Conservation (phyloP, 345 rosid species). For the Boechera retrofracta region DNA sequence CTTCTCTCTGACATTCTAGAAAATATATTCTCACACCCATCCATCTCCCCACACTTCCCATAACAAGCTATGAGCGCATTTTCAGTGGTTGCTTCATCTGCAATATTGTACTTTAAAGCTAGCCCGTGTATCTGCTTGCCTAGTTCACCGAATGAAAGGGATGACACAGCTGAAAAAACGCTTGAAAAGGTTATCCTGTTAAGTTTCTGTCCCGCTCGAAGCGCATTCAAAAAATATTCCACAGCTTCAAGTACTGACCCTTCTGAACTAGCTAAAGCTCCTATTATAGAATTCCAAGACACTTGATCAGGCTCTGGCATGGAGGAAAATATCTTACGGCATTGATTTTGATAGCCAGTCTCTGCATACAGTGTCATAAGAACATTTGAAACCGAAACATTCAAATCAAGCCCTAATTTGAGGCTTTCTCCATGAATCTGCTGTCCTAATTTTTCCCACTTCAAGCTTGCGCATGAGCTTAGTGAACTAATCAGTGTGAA, state of each 20-base stretch:
- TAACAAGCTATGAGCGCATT: slow-evolving; percentile 86
- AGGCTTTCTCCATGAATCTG: slow-evolving; percentile 73
- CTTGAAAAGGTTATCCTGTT: slow-evolving; percentile 75
- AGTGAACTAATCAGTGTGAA: slow-evolving; percentile 76
- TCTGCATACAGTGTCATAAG: slow-evolving; percentile 79
- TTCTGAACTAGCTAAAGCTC: slow-evolving; percentile 73
- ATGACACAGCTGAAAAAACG: slow-evolving; percentile 69
- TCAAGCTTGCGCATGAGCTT: slow-evolving; percentile 89
- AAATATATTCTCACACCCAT: slow-evolving; percentile 76
- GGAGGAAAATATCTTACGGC: slow-evolving; percentile 62
- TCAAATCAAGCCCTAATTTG: slow-evolving; percentile 71
- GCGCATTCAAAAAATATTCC: slow-evolving; percentile 61
- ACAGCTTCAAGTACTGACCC: slow-evolving; percentile 56
- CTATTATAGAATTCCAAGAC: slow-evolving; percentile 88
- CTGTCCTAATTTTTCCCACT: slow-evolving; percentile 62
- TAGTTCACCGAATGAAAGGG: slow-evolving; percentile 56
- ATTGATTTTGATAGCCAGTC: slow-evolving; percentile 55
- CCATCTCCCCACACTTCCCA: slow-evolving; percentile 84
- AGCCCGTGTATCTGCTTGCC: slow-evolving; percentile 72
- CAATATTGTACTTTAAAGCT: slow-evolving; percentile 56
- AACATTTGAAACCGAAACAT: slow-evolving; percentile 88
- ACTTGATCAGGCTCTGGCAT: slow-evolving; percentile 84
- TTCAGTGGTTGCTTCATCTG: slow-evolving; percentile 63
- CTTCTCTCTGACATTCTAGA: slow-evolving; percentile 75
- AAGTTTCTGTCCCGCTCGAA: slow-evolving; percentile 64